Evolutionary conservation across 2,329 filamentous ascomycete species (phyloP), one percentile per base, ranked within the genome.

Genomic region (Cladophialophora psammophila): DNA sequence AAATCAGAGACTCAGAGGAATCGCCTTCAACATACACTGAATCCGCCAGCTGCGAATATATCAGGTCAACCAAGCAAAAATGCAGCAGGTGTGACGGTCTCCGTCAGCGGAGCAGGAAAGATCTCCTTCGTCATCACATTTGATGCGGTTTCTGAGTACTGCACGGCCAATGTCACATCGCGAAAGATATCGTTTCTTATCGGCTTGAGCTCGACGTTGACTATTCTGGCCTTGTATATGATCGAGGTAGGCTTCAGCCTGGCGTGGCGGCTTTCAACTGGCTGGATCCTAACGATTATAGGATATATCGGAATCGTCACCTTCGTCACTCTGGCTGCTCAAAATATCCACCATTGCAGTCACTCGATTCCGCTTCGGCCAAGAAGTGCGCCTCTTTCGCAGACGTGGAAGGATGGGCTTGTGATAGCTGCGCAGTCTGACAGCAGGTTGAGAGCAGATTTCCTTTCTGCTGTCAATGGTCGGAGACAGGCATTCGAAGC

Each of bases 251-350:
- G 26, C 13, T 50, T 35, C 20, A 63, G 61, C 61, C 38, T 42
- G 7, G 18, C 1, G 18, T 52, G 61, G 53, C 20, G 18, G 9
- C n/a, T 52, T 13, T 50, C 61, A 15, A 38, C 38, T 18, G 61
- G 61, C 12, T 31, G 26, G 38, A 10, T 64, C 13, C 61, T 64
- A 12, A 52, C 61, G 15, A 20, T 56, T 34, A 8, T 62, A 5
- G 59, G 59, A 18, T 62, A 62, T 26, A 8, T 36, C 18, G 59
- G 34, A 20, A 62, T 53, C 45, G 59, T 62, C 26, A 18, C 15
- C 35, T 63, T 63, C 34, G 50, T 63, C 60, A 48, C 60, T 10
- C 60, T 64, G n/a, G 61, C 54, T 26, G 54, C 32, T 20, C 38
- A 13, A 12, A 36, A 63, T 36, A 57, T 58, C 26, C 38, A 48